Evolutionary conservation across 306 rosid species (phyloP).

Genomic region (Quercus berberidifolia): DNA sequence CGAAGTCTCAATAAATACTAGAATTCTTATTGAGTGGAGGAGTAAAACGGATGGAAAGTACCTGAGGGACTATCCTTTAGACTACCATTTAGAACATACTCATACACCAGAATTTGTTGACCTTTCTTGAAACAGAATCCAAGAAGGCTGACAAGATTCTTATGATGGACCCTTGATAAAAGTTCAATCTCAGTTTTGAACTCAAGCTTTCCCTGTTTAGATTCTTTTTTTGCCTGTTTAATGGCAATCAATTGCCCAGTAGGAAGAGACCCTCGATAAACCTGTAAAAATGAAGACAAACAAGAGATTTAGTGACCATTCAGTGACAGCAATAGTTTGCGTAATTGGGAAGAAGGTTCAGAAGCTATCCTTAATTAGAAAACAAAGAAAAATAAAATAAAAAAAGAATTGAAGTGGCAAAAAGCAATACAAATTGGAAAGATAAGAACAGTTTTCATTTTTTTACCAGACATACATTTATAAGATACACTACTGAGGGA

Average conservation of each 20-base stretch:
- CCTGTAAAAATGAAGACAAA: conserved; percentile 20
- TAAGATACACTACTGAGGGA: too few species aligned
- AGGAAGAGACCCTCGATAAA: conserved; percentile 39
- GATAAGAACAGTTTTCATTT: too few species aligned
- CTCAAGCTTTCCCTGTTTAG: conserved; percentile 33
- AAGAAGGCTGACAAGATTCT: conserved; percentile 42
- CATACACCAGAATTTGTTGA: conserved; percentile 49
- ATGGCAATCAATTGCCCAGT: conserved; percentile 39
- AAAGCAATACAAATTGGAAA: too few species aligned
- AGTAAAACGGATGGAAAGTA: neutral
- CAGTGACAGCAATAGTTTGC: too few species aligned
- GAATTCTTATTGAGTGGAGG: neutral
- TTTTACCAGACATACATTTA: too few species aligned
- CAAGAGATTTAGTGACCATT: neutral
- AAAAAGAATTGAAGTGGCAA: too few species aligned
- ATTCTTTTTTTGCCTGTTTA: conserved; percentile 33
- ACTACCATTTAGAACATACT: conserved; percentile 41
- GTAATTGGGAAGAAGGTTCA: too few species aligned
- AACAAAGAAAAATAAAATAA: too few species aligned
- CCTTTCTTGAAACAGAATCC: conserved; percentile 50
- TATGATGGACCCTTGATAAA: conserved; percentile 57
- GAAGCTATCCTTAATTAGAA: too few species aligned
- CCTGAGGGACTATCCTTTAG: conserved; percentile 40
- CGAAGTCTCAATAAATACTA: neutral
- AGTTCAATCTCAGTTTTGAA: conserved; percentile 55